Conservation (phyloP, 331 rosid genomes). For the Rosa hybrid region DNA sequence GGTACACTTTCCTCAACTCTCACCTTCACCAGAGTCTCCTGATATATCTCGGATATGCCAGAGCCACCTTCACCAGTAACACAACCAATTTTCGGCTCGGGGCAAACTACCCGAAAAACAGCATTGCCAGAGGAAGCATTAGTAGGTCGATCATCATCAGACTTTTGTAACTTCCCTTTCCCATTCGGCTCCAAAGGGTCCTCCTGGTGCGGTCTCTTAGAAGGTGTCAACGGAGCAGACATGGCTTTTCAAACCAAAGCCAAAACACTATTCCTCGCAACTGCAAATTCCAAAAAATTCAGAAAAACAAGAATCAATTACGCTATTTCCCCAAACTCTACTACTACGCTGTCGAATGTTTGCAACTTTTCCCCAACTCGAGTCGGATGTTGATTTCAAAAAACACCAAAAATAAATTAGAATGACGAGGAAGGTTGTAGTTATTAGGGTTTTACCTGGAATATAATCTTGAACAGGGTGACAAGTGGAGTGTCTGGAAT, state of each 20-base stretch:
- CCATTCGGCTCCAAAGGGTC: constrained; percentile 43
- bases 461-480: neutral
- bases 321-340: neutral
- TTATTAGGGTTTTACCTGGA: neutral
- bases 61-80: constrained; percentile 70
- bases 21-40: constrained; percentile 63
- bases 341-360: neutral
- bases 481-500: neutral
- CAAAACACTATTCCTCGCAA: neutral
- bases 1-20: constrained; percentile 65
- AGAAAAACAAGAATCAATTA: neutral
- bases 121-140: constrained; percentile 38
- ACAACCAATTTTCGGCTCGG: constrained; percentile 49
- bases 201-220: constrained; percentile 68
- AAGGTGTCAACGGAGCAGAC: constrained; percentile 62
- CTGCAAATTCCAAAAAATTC: neutral
- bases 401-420: neutral
- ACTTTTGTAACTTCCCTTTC: constrained; percentile 66
- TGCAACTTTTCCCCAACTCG: neutral
- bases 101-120: constrained; percentile 68
- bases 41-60: constrained; percentile 55
- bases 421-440: neutral
- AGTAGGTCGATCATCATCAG: constrained; percentile 31
- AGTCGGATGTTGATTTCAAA: neutral
- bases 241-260: constrained; percentile 29